Evolutionary conservation across 2,329 filamentous ascomycete genomes (phyloP), one percentile per base, ranked within the genome.

Genomic region (Beauveria varroae): DNA sequence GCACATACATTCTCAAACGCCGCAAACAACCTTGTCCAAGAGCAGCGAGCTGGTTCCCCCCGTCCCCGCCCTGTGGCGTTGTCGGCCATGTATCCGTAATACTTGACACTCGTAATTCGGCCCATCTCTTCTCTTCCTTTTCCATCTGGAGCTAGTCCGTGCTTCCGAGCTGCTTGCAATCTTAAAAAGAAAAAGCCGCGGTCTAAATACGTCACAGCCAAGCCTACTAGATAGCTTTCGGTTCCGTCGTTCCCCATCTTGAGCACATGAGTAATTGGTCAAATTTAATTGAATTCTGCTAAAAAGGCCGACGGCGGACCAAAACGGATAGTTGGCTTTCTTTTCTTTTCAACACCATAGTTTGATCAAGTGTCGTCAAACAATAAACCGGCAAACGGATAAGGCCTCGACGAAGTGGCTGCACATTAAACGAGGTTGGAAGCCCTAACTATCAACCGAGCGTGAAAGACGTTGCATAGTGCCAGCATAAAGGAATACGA

Each of bases 121-220:
- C 12, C 34, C 34, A 37, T 37, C 34, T 37, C 34, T 37, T 37
- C 34, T 43, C 18, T 43, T 1, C 40, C 18, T 43, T 43, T 37
- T 6, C 34, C 34, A 37, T 37, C 34, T 37, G 34, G 34, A 37
- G 34, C 34, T 37, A 37, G 34, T 37, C 34, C 34, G 34, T 37
- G 34, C 40, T 54, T 54, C 14, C 16, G 34, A 14, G 51, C 53
- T 12, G 10, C 4, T 46, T 18, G 22, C 53, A 55, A 55, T 55
- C 40, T 55, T 37, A 37, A 14, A 37, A 37, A 37, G 5, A 43
- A 43, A 26, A 9, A 0, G 30, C 20, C 30, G 24, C 14, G 44
- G 53, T 55, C 40, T 40, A 28, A 44, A 18, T 54, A 54, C 51
- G 51, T 55, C 53, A 55, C 22, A 46, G 53, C 40, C 53, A 52